Evolutionary conservation across 768 basidiomycete genomes (phyloP).

Genomic region (Russula sp.): DNA sequence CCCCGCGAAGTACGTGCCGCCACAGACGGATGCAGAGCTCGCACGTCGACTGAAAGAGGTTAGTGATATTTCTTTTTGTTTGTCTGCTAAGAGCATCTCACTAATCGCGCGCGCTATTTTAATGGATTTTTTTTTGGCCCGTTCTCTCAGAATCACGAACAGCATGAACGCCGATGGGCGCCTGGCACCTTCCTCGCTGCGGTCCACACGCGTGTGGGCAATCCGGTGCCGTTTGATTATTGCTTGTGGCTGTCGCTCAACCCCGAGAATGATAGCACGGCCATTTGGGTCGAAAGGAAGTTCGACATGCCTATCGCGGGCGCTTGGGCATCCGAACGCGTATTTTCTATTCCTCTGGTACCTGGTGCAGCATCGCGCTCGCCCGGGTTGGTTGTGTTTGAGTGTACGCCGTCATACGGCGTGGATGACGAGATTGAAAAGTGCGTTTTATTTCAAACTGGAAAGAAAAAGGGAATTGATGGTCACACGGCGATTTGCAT

Average conservation of each 20-base stretch:
- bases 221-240: conserved; percentile 46
- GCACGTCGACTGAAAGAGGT: conserved; percentile 69
- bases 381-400: conserved; percentile 73
- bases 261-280: conserved; percentile 67
- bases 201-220: conserved; percentile 43
- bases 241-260: conserved; percentile 73
- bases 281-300: conserved; percentile 77
- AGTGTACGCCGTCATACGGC: conserved; percentile 65
- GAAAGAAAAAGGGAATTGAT: neutral
- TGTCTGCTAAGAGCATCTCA: neutral
- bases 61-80: conserved; percentile 23
- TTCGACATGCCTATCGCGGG: conserved; percentile 68
- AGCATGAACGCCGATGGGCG: conserved; percentile 71
- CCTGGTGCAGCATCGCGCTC: conserved; percentile 30
- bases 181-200: conserved; percentile 62
- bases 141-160: conserved; percentile 58
- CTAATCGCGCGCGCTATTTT: no score
- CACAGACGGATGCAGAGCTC: conserved; percentile 62
- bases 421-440: conserved; percentile 63
- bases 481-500: neutral
- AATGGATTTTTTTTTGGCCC: no score
- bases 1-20: conserved; percentile 48
- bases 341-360: conserved; percentile 59
- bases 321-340: conserved; percentile 53
- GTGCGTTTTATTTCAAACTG: conserved; percentile 38